Evolutionary conservation across 2,329 filamentous ascomycete species (phyloP).

Genomic region (Epichloe scottii): DNA sequence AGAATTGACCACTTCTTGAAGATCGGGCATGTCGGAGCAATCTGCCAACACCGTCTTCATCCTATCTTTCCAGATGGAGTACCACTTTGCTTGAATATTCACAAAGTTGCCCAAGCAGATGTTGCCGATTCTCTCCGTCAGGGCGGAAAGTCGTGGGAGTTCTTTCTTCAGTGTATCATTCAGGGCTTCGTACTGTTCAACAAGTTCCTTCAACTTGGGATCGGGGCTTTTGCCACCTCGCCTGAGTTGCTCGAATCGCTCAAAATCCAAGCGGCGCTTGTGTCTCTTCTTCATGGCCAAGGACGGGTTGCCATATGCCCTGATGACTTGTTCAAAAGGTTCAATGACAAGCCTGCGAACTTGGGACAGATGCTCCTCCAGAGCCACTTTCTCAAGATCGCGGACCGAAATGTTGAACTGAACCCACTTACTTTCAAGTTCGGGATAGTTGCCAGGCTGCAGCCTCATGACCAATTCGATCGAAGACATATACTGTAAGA

Average conservation of each 20-base stretch:
- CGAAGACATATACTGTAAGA: conserved; percentile 66
- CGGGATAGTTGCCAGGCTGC: conserved; percentile 60
- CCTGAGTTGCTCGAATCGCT: conserved; percentile 64
- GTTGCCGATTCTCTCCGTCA: conserved; percentile 76
- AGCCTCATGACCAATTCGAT: conserved; percentile 72
- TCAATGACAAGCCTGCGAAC: conserved; percentile 76
- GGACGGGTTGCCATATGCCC: conserved; percentile 70
- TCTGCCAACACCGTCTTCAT: conserved; percentile 62
- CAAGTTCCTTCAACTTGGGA: conserved; percentile 69
- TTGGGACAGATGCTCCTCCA: conserved; percentile 65
- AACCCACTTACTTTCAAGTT: conserved; percentile 89
- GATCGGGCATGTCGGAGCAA: conserved; percentile 46
- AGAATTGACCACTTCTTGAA: conserved; percentile 60
- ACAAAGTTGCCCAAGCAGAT: conserved; percentile 75
- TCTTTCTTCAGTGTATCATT: conserved; percentile 92
- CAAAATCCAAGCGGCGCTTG: conserved; percentile 84
- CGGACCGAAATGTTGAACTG: conserved; percentile 78
- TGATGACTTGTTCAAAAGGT: conserved; percentile 67
- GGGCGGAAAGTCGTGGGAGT: conserved; percentile 66
- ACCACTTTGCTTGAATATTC: conserved; percentile 75
- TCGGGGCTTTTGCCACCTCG: conserved; percentile 77
- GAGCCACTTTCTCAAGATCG: conserved; percentile 69
- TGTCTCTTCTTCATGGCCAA: conserved; percentile 88
- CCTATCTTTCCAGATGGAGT: conserved; percentile 70
- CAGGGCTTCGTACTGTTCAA: conserved; percentile 79